Evolutionary conservation across 73 alveolate species (phyloP).

Genomic region (Symbiodinium natans): DNA sequence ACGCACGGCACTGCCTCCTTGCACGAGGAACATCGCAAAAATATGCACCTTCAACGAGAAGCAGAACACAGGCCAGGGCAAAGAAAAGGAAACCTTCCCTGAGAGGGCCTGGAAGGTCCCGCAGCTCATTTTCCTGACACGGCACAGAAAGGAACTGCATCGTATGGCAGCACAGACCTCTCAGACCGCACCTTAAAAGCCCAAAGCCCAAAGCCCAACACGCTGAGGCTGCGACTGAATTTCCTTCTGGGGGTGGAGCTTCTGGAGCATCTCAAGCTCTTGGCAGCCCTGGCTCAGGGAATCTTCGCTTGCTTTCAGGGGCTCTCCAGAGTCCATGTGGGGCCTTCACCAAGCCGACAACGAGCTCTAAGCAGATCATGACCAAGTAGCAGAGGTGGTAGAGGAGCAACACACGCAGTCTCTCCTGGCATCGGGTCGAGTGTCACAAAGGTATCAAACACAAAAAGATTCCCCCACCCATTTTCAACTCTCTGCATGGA

Average conservation of each 20-base stretch:
- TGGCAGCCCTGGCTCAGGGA: conserved; percentile 57
- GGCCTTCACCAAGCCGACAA: conserved; percentile 66
- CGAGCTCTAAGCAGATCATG: conserved; percentile 35
- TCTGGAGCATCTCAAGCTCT: conserved; percentile 71
- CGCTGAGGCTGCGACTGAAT: conserved; percentile 11
- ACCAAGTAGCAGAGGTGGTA: conserved; percentile 59
- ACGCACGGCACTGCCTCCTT: not conserved
- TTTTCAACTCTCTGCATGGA: too few relatives aligned
- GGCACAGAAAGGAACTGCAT: not conserved
- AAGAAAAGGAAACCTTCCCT: not conserved
- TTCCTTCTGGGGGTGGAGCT: conserved; percentile 18
- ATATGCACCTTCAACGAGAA: not conserved
- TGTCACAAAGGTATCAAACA: too few relatives aligned
- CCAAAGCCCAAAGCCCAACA: not conserved
- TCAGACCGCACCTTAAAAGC: not conserved
- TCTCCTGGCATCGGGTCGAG: not conserved
- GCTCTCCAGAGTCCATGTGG: not conserved
- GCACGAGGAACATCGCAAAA: not conserved
- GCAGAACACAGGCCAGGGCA: not conserved
- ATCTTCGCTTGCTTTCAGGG: not conserved
- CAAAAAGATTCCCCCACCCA: too few relatives aligned
- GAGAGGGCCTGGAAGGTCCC: conserved; percentile 31
- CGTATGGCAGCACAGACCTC: not conserved
- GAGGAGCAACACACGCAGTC: conserved; percentile 75
- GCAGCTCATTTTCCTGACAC: conserved; percentile 66